These are phyloP conservation scores for Picea engelmannii DNA, from an alignment of 83 land plant genomes.

Conservation along the genomic window DNA sequence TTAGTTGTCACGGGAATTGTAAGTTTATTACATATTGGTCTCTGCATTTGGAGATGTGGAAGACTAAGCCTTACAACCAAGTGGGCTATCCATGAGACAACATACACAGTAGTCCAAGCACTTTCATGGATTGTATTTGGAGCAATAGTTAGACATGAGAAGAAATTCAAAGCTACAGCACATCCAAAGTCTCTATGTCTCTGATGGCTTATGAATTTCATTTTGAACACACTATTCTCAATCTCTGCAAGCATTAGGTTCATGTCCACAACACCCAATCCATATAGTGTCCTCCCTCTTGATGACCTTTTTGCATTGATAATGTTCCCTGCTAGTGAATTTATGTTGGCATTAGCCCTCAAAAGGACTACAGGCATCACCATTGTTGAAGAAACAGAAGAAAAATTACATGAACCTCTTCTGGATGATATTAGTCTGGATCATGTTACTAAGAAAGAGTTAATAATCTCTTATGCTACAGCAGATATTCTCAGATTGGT, in stretches of 20 bases:
- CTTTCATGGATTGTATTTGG: slow-evolving; percentile 44
- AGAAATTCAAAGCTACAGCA: slow-evolving; percentile 39
- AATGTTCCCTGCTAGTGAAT: slow-evolving; percentile 33
- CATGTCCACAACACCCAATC: not conserved
- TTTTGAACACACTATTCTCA: slow-evolving; percentile 39
- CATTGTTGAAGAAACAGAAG: not conserved
- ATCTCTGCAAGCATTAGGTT: slow-evolving; percentile 42
- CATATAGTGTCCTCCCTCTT: slow-evolving; percentile 21
- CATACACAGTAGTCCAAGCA: slow-evolving; percentile 52
- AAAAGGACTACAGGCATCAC: slow-evolving; percentile 61
- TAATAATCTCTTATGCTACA: slow-evolving; percentile 53
- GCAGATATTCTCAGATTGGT: slow-evolving; percentile 68
- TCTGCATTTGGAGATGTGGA: slow-evolving; percentile 35
- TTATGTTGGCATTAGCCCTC: slow-evolving; percentile 50
- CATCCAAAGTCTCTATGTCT: slow-evolving; percentile 65
- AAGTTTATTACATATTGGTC: slow-evolving; percentile 24
- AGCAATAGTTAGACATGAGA: slow-evolving; percentile 63
- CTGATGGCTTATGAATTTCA: slow-evolving; percentile 55
- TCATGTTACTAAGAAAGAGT: slow-evolving; percentile 11
- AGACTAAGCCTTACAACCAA: slow-evolving; percentile 1
- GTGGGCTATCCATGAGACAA: slow-evolving; percentile 41
- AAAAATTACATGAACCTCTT: slow-evolving; percentile 30
- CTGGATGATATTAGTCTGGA: not conserved
- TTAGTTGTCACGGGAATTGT: slow-evolving; percentile 38
- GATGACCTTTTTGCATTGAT: slow-evolving; percentile 58